Conservation (phyloP, 164 flowering plant species). For the Chimonanthus praecox region DNA sequence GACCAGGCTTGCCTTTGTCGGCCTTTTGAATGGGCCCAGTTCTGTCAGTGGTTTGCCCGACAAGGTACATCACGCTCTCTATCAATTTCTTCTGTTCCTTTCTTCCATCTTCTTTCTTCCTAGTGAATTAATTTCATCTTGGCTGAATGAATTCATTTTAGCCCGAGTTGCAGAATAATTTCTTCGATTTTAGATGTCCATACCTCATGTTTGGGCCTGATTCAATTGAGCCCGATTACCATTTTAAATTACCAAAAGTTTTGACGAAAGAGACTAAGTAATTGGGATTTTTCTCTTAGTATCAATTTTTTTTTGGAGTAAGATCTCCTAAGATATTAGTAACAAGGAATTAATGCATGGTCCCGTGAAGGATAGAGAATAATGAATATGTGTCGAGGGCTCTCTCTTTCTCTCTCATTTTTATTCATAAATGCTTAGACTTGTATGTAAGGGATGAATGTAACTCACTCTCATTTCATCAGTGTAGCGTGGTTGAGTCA, state of each 20-base stretch:
- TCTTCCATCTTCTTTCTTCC: no score
- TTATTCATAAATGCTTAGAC: no score
- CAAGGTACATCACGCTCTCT: neutral
- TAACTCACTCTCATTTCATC: no score
- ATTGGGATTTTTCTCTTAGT: no score
- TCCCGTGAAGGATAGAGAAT: neutral
- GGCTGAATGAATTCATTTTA: neutral
- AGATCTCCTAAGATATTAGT: no score
- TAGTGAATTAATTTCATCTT: neutral
- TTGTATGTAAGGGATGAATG: no score
- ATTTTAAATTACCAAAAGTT: no score
- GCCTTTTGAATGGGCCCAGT: neutral
- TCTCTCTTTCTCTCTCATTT: neutral
- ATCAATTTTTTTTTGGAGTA: no score
- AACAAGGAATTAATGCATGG: neutral
- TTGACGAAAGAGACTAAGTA: no score
- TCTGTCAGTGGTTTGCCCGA: neutral
- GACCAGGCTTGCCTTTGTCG: conserved; percentile 1
- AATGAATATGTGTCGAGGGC: neutral
- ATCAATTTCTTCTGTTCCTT: neutral
- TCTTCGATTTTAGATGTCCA: neutral
- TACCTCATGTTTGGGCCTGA: neutral
- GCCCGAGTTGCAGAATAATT: neutral
- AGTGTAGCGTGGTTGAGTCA: no score
- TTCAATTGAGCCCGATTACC: no score